A percentile compares a stretch with the other conserved stretches of the same genome.
These are phyloP conservation scores for Suillus sp. DNA, from an alignment of 768 basidiomycete genomes.

Conservation along the genomic window DNA sequence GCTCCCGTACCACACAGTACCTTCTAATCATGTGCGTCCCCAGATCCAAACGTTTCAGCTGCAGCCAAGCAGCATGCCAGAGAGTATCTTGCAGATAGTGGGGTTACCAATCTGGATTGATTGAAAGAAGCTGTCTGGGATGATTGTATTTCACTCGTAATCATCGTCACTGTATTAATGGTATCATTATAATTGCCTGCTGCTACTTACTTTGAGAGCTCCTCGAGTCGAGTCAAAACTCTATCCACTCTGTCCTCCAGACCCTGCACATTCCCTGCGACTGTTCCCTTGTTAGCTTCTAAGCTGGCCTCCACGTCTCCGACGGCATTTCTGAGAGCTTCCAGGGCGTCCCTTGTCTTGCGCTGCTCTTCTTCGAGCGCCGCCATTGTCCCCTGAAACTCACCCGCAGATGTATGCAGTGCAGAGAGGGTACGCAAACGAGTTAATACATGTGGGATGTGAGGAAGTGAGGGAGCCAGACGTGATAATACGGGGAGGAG, in stretches of 20 bases:
- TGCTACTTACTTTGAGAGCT: constrained; percentile 27
- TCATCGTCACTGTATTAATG: neutral
- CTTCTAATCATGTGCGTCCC: constrained; percentile 9
- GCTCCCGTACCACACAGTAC: neutral
- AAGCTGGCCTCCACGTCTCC: constrained; percentile 74
- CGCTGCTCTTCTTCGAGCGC: constrained; percentile 74
- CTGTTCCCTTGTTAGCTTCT: constrained; percentile 67
- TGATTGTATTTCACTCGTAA: neutral
- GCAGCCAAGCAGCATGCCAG: constrained; percentile 52
- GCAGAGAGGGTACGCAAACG: constrained; percentile 83
- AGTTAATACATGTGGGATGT: constrained; percentile 87
- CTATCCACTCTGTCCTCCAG: constrained; percentile 62
- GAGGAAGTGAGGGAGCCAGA: constrained; percentile 71
- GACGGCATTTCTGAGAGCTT: constrained; percentile 70
- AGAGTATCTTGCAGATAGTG: constrained; percentile 39
- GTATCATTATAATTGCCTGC: constrained; percentile 10
- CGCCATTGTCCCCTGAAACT: constrained; percentile 69
- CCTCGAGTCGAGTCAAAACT: constrained; percentile 47
- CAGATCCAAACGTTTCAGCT: constrained; percentile 49
- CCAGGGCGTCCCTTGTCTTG: constrained; percentile 59
- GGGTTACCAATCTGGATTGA: constrained; percentile 17
- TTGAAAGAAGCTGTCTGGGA: constrained; percentile 6
- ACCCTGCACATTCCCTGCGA: constrained; percentile 72
- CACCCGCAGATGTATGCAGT: constrained; percentile 79
- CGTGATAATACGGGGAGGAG: constrained; percentile 69